Conservation (phyloP, 208 protist genomes). For the Trichomonas vaginalis region DNA sequence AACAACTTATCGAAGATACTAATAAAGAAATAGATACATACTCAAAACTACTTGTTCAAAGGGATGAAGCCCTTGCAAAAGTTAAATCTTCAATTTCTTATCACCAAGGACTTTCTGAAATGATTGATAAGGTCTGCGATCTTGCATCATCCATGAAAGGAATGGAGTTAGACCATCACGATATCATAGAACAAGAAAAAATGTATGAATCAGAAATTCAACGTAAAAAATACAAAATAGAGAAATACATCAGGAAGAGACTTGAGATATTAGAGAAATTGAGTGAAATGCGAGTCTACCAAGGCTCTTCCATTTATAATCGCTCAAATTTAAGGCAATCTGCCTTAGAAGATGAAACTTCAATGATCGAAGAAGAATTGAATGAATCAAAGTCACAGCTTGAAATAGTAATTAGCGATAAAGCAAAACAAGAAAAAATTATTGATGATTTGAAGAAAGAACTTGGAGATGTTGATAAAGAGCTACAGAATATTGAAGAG, state of each 20-base stretch:
- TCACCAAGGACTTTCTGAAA: background rate
- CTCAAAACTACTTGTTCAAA: background rate
- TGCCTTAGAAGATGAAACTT: background rate
- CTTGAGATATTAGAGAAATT: background rate
- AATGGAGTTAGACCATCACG: background rate
- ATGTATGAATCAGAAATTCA: background rate
- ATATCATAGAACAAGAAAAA: background rate
- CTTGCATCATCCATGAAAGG: background rate
- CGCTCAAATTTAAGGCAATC: background rate
- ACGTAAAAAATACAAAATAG: background rate
- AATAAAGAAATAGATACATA: background rate
- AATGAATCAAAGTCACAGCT: background rate
- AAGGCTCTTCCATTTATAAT: background rate
- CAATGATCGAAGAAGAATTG: background rate
- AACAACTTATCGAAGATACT: background rate
- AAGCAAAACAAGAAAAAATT: background rate
- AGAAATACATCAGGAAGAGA: background rate
- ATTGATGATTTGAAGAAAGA: background rate
- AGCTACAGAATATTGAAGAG: background rate
- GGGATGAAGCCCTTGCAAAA: background rate
- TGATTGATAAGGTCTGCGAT: background rate
- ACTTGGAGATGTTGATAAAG: background rate
- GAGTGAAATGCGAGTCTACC: background rate
- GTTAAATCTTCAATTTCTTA: background rate
- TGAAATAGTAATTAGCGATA: background rate